phyloP scores from a whole-genome alignment of 75 land plant species.

The Pinus taeda region DNA sequence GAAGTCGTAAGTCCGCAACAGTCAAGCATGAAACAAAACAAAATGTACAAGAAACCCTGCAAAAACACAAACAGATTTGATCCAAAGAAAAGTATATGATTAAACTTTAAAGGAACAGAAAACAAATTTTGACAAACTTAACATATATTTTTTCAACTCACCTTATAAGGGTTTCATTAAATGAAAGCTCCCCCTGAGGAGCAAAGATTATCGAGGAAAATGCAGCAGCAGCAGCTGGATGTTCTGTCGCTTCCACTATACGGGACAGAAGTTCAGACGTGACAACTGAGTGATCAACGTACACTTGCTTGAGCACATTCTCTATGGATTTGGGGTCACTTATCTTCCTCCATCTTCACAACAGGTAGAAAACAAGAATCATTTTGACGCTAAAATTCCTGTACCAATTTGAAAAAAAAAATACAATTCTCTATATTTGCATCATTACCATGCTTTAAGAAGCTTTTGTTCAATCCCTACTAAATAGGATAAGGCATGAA shows the following conservation, averaged over 20 bases:
- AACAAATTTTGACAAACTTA: background rate
- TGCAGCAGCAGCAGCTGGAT: slow-evolving; percentile 86
- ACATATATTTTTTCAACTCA: slow-evolving; percentile 11
- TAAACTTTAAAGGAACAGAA: background rate
- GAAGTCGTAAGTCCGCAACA: background rate
- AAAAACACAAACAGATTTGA: background rate
- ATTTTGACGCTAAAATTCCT: background rate
- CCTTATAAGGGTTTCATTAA: slow-evolving; percentile 62
- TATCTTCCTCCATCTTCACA: slow-evolving; percentile 68
- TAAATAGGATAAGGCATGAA: background rate
- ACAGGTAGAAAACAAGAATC: background rate
- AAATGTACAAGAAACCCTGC: background rate
- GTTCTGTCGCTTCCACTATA: slow-evolving; percentile 67
- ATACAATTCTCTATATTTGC: background rate
- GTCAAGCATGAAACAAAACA: background rate
- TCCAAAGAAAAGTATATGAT: background rate
- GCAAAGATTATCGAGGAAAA: slow-evolving; percentile 88
- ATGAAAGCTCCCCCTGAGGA: slow-evolving; percentile 66
- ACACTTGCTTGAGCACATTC: slow-evolving; percentile 65
- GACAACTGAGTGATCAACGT: slow-evolving; percentile 68
- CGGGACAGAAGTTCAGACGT: slow-evolving; percentile 64
- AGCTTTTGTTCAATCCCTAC: slow-evolving; percentile 2
- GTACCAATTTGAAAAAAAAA: background rate
- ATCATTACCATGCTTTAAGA: background rate
- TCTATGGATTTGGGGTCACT: slow-evolving; percentile 61